These are phyloP conservation scores for Wilcoxina mikolae DNA, from an alignment of 495 filamentous ascomycete species.

Conservation along the genomic window DNA sequence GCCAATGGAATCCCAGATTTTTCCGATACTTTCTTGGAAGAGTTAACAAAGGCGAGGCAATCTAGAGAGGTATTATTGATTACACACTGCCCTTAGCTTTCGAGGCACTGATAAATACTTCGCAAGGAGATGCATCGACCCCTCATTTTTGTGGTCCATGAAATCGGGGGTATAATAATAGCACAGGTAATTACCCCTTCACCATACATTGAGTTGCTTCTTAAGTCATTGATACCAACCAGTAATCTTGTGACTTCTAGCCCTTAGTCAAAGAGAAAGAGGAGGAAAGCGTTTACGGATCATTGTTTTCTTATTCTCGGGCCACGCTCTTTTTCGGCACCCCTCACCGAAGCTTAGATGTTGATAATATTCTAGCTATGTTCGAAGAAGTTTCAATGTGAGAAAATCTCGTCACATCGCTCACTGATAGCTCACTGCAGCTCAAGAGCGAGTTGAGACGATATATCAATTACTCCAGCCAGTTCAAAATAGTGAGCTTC, in stretches of 20 bases:
- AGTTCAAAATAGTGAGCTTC: constrained; percentile 7
- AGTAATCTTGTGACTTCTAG: neutral
- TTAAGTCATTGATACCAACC: too few relatives aligned
- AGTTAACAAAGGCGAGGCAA: neutral
- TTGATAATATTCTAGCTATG: constrained; percentile 10
- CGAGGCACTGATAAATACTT: neutral
- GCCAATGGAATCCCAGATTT: neutral
- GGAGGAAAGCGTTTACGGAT: neutral
- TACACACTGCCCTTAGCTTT: too few relatives aligned
- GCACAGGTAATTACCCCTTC: neutral
- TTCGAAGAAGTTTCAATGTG: neutral
- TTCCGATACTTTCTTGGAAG: neutral
- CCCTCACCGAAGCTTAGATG: constrained; percentile 7
- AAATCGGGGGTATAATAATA: neutral
- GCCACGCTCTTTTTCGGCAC: constrained; percentile 11
- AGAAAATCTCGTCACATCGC: neutral
- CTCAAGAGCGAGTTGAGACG: neutral
- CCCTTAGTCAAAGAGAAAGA: constrained; percentile 1
- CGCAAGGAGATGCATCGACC: neutral
- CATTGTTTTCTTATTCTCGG: neutral
- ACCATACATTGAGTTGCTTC: neutral
- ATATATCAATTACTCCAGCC: neutral
- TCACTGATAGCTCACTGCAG: neutral
- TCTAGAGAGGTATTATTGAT: neutral
- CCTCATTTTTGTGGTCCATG: neutral